A percentile compares a stretch with the other conserved stretches of the same genome.
These are phyloP conservation scores for Dichomitus squalens DNA, from an alignment of 1,284 basidiomycete genomes.

Conservation along the genomic window DNA sequence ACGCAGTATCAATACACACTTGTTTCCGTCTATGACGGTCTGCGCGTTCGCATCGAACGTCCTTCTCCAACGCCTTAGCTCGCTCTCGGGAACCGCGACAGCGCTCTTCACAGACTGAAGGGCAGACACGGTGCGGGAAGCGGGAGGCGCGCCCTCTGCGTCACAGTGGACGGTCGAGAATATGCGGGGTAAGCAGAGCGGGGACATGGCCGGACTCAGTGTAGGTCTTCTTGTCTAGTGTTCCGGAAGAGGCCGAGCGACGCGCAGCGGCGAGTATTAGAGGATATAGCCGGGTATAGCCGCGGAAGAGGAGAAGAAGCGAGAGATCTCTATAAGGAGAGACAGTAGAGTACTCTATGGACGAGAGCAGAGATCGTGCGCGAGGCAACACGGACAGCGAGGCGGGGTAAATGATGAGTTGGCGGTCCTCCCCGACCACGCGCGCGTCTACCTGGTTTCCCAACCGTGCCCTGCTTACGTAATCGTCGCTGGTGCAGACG, in stretches of 20 bases:
- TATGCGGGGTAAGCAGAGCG: constrained; percentile 37
- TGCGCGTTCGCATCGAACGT: constrained; percentile 85
- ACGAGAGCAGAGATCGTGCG: constrained; percentile 7
- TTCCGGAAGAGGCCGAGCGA: background rate
- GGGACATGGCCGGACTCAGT: constrained; percentile 26
- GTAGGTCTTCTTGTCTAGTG: background rate
- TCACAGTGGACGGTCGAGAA: constrained; percentile 59
- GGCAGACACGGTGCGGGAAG: constrained; percentile 47
- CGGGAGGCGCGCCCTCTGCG: constrained; percentile 31
- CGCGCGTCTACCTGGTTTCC: background rate
- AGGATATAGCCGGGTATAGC: constrained; percentile 25
- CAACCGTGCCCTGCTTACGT: background rate
- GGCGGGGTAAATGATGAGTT: constrained; percentile 26
- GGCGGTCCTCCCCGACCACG: constrained; percentile 15
- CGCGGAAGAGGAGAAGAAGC: constrained; percentile 18
- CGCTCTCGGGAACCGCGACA: constrained; percentile 75
- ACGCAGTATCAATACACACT: constrained; percentile 54
- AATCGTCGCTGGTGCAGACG: background rate
- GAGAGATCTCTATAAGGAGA: constrained; percentile 24
- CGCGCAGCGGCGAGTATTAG: constrained; percentile 11
- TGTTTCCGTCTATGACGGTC: constrained; percentile 70
- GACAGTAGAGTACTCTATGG: constrained; percentile 28
- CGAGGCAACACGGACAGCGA: constrained; percentile 1
- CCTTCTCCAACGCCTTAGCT: constrained; percentile 84
- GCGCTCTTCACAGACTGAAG: constrained; percentile 66